Conservation (phyloP, 306 rosid genomes). For the Fagus sylvatica region DNA sequence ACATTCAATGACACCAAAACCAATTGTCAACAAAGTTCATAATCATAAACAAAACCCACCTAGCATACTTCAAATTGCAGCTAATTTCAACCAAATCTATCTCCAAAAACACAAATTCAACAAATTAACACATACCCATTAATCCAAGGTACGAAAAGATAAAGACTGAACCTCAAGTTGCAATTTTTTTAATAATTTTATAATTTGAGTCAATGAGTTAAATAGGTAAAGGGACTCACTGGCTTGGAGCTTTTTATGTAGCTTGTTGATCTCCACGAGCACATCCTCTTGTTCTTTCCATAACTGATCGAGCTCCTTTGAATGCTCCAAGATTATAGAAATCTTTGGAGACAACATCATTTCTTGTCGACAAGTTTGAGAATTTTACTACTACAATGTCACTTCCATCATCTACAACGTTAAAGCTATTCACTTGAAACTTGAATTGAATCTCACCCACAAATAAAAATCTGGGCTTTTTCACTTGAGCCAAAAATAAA, state of each 20-base stretch:
- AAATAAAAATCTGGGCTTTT: too few relatives aligned
- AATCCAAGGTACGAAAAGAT: background rate
- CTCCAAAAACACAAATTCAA: background rate
- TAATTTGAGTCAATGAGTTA: background rate
- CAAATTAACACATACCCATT: background rate
- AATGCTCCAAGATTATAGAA: conserved; percentile 59
- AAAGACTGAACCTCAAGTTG: conserved; percentile 1
- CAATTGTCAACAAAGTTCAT: background rate
- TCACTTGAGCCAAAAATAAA: too few relatives aligned
- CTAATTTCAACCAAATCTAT: conserved; percentile 2
- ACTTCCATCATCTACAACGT: conserved; percentile 14
- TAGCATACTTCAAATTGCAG: conserved; percentile 3
- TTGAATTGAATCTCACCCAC: background rate
- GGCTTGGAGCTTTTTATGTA: conserved; percentile 86
- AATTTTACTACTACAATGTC: conserved; percentile 15
- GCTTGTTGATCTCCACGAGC: conserved; percentile 80
- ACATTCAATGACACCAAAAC: background rate
- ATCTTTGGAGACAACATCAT: conserved; percentile 81
- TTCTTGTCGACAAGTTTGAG: background rate
- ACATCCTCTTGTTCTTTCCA: conserved; percentile 79
- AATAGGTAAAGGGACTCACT: conserved; percentile 36
- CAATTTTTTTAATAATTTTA: background rate
- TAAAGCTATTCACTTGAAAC: background rate
- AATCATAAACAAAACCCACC: background rate
- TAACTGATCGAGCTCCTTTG: conserved; percentile 91